These are phyloP conservation scores for Chytriomyces sp. DNA, from an alignment of 192 early-diverging fungal genomes.

Conservation along the genomic window DNA sequence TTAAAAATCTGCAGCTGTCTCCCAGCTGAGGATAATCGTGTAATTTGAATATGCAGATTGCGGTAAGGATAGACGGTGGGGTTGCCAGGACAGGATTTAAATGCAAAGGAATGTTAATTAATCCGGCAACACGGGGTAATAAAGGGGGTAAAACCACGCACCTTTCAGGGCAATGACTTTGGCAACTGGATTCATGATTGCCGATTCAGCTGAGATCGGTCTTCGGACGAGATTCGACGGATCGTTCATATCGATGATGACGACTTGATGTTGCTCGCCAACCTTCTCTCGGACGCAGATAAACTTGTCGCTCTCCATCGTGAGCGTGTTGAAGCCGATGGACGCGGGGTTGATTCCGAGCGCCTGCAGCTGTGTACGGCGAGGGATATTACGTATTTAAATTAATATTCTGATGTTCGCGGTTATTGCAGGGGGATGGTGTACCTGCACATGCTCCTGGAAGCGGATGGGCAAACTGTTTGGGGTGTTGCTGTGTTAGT, in stretches of 20 bases:
- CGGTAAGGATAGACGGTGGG: not conserved
- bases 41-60: not conserved
- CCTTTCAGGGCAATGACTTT: slow-evolving; percentile 97
- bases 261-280: slow-evolving; percentile 85
- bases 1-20: slow-evolving; percentile 97
- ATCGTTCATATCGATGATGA: slow-evolving; percentile 92
- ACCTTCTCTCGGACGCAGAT: slow-evolving; percentile 95
- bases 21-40: slow-evolving; percentile 61
- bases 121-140: no score
- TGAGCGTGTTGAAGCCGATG: slow-evolving; percentile 97
- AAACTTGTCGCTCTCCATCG: slow-evolving; percentile 97
- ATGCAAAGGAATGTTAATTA: no score
- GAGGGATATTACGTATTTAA: not conserved
- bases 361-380: slow-evolving; percentile 73
- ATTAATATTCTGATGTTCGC: not conserved
- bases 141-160: slow-evolving; percentile 35
- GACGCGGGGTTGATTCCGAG: slow-evolving; percentile 88
- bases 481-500: not conserved
- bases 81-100: no score
- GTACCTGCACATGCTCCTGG: slow-evolving; percentile 95
- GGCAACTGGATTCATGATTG: slow-evolving; percentile 94
- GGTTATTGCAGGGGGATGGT: not conserved
- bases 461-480: slow-evolving; percentile 83
- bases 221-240: slow-evolving; percentile 80
- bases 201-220: slow-evolving; percentile 96